Evolutionary conservation across 2,329 filamentous ascomycete genomes (phyloP).

Genomic region (Penicillium fuscoglaucum): DNA sequence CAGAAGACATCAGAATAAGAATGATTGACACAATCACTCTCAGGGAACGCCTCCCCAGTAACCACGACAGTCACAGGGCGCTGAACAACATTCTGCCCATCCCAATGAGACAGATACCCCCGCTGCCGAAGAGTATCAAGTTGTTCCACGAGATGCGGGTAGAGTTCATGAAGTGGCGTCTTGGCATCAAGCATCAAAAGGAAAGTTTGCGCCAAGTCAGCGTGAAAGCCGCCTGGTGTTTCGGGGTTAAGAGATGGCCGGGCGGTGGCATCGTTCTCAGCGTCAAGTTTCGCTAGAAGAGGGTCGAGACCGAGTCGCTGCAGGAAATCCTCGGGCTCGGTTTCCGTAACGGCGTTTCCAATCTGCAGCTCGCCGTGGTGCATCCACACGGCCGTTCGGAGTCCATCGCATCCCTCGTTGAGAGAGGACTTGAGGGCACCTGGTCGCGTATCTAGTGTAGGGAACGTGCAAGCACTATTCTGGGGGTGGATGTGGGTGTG

Average conservation of each 20-base stretch:
- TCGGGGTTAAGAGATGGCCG: not conserved
- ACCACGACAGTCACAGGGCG: constrained; percentile 30
- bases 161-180: constrained; percentile 17
- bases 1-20: constrained; percentile 20
- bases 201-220: constrained; percentile 18
- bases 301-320: constrained; percentile 27
- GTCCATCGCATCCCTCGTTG: constrained; percentile 28
- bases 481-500: not conserved
- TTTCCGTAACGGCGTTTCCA: constrained; percentile 12
- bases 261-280: constrained; percentile 9
- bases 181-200: constrained; percentile 29
- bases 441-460: constrained; percentile 18
- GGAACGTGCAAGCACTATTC: constrained; percentile 25
- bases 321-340: constrained; percentile 14
- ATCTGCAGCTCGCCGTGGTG: constrained; percentile 26
- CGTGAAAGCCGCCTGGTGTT: not conserved
- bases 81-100: constrained; percentile 20
- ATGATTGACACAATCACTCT: constrained; percentile 7
- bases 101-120: constrained; percentile 28
- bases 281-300: constrained; percentile 18
- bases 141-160: constrained; percentile 21
- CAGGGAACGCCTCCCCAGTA: constrained; percentile 11
- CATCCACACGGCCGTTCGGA: constrained; percentile 30
- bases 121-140: constrained; percentile 21
- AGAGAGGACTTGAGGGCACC: constrained; percentile 25